A percentile compares a stretch with the other conserved stretches of the same genome.
Evolutionary conservation across 306 rosid genomes (phyloP).

Genomic region (Astragalus glycyphyllos): DNA sequence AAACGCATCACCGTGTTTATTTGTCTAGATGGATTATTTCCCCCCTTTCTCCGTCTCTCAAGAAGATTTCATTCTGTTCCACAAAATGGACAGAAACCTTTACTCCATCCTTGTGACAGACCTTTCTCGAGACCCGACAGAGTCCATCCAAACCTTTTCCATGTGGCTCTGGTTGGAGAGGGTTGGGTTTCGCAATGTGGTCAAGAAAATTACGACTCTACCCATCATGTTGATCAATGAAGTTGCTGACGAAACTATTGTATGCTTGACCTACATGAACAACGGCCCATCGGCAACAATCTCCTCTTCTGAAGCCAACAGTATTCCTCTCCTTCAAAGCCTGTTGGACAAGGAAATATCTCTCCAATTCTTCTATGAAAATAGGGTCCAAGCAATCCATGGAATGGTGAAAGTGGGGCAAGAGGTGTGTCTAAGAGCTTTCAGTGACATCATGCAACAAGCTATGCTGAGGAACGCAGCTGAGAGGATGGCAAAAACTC

Average conservation of each 20-base stretch:
- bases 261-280: slow-evolving; percentile 52
- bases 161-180: slow-evolving; percentile 83
- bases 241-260: slow-evolving; percentile 65
- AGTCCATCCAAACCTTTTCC: slow-evolving; percentile 63
- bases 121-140: slow-evolving; percentile 60
- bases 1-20: not conserved
- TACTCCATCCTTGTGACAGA: slow-evolving; percentile 52
- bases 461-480: slow-evolving; percentile 7
- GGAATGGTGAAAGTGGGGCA: slow-evolving; percentile 44
- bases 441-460: slow-evolving; percentile 56
- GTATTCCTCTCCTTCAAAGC: slow-evolving; percentile 57
- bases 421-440: slow-evolving; percentile 52
- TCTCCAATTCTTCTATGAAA: slow-evolving; percentile 37
- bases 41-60: slow-evolving; percentile 28
- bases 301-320: slow-evolving; percentile 21
- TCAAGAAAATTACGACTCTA: slow-evolving; percentile 44
- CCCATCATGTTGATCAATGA: slow-evolving; percentile 60
- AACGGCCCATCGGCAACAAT: not conserved
- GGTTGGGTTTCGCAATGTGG: slow-evolving; percentile 52
- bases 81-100: slow-evolving; percentile 65
- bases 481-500: slow-evolving; percentile 9
- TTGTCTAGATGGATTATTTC: not conserved
- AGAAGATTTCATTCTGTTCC: slow-evolving; percentile 60
- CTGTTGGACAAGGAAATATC: slow-evolving; percentile 53
- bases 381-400: slow-evolving; percentile 20